Conservation (phyloP, 495 filamentous ascomycete species). For the Rostrohypoxylon terebratum region DNA sequence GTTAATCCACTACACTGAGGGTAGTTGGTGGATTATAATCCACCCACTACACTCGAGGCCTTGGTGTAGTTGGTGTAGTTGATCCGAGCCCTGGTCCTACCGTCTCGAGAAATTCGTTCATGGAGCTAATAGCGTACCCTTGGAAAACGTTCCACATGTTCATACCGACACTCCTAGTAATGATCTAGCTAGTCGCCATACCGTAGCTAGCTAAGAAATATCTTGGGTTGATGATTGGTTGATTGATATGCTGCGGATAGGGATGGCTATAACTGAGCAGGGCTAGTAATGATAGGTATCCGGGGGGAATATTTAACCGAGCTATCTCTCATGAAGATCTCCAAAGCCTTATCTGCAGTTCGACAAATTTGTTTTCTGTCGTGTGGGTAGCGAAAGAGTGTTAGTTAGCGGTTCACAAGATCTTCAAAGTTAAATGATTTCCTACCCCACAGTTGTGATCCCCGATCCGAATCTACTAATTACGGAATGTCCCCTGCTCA, state of each 20-base stretch:
- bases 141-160: not conserved
- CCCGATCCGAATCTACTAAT: not conserved
- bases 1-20: too few species aligned
- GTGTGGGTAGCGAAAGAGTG: not conserved
- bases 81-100: too few species aligned
- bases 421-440: not conserved
- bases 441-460: not conserved
- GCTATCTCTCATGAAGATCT: not conserved
- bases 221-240: not conserved
- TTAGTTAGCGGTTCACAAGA: not conserved
- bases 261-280: not conserved
- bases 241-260: not conserved
- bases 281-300: too few species aligned
- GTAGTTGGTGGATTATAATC: too few species aligned
- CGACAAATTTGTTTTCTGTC: too few species aligned
- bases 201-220: not conserved
- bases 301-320: not conserved
- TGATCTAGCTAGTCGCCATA: not conserved
- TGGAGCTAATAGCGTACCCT: not conserved
- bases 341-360: not conserved
- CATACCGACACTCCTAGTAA: not conserved
- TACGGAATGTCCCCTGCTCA: too few species aligned
- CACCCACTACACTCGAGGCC: too few species aligned
- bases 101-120: not conserved
- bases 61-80: too few species aligned